Base-by-base conservation (phyloP, 2,329 filamentous ascomycete genomes). In the Rhexocercosporidium sp. region DNA sequence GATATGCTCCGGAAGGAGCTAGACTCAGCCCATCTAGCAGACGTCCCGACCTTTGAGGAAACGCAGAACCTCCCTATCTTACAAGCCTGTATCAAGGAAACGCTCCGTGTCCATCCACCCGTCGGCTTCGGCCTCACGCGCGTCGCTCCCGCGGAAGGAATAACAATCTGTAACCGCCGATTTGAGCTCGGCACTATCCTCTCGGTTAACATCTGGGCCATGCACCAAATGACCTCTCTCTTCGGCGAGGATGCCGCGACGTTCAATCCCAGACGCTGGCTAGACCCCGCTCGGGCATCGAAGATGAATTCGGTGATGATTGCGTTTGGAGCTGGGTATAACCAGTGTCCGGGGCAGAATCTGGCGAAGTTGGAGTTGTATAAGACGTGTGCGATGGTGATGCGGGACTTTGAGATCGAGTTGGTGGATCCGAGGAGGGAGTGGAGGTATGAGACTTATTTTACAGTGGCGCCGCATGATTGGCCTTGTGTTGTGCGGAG, bases 61-160 rank as follows among this genome's bases (percentile, higher is more conserved):
- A 73, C 75, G 1, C 70, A 75, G 44, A 75, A 76, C 31, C 62
- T 80, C 57, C 76, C 76, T 0, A 78, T 76, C 54, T 73, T 80
- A 4, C 77, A 80, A 57, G 78, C 79, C 56, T 78, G 77, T 69
- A 64, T 69, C 51, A 81, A 81, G 69, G 80, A 82, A 66, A 74
- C 78, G 6, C 75, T 77, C 39, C 77, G 79, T 0, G 71, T 79
- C 22, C 77, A 80, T 61, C 71, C 77, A 0, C 73, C 75, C 4
- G 74, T 77, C 3, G 71, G 71, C 0, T 75, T 76, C 46, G 76
- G 75, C 11, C 73, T 72, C 22, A 62, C 72, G 12, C 62, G 72
- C 18, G 54, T 73, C 37, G 62, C 78, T 0, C 78, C 76, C 0
- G 59, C 69, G 16, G 76, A 72, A 25, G 77, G 79, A 1, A 64